Conservation (phyloP, 1,284 basidiomycete genomes). For the Salmacisia buchloeana region DNA sequence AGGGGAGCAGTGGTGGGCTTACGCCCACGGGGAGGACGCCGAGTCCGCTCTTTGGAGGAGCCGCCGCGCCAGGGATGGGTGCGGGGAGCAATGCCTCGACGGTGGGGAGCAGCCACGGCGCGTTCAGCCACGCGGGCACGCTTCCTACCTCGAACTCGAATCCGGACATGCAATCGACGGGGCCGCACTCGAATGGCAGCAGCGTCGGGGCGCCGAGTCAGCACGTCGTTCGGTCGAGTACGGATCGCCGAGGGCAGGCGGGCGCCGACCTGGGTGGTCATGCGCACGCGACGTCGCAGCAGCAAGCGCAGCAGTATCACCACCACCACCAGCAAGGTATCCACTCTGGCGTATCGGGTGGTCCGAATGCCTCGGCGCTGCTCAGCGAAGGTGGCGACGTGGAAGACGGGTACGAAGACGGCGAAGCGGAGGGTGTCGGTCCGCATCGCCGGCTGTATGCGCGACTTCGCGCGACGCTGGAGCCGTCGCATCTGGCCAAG, state of each 20-base stretch:
- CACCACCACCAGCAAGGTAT: too few relatives aligned
- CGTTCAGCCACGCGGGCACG: not conserved
- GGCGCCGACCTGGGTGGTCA: too few relatives aligned
- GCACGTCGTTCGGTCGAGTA: too few relatives aligned
- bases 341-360: too few relatives aligned
- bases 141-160: not conserved
- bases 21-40: not conserved
- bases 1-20: not conserved
- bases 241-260: too few relatives aligned
- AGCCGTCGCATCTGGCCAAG: conserved; percentile 28
- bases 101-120: not conserved
- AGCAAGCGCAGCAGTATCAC: too few relatives aligned
- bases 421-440: conserved; percentile 5
- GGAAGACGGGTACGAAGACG: conserved; percentile 2
- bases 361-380: not conserved
- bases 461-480: conserved; percentile 29
- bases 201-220: not conserved
- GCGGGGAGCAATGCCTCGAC: not conserved
- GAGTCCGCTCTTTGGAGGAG: conserved; percentile 5
- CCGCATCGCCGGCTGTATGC: conserved; percentile 33
- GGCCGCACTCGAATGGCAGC: too few relatives aligned
- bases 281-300: too few relatives aligned
- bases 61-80: not conserved
- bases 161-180: too few relatives aligned
- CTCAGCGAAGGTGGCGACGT: not conserved